Evolutionary conservation across 2,329 filamentous ascomycete species (phyloP).

Genomic region (Fusarium sp.): DNA sequence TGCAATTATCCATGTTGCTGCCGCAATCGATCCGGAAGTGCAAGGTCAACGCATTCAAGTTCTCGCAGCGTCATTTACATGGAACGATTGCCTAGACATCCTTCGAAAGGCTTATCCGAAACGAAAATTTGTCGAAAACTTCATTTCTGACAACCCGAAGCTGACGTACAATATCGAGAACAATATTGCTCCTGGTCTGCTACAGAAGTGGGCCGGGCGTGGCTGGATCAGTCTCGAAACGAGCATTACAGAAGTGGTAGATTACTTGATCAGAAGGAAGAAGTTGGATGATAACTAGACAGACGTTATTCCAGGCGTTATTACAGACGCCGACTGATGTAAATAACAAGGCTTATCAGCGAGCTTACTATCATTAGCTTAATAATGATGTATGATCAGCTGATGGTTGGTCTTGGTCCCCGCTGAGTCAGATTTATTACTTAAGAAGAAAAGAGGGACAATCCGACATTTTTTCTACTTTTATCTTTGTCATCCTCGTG

Average conservation of each 20-base stretch:
- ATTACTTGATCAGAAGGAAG: conserved; percentile 13
- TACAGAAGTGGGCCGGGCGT: conserved; percentile 34
- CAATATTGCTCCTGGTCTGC: conserved; percentile 16
- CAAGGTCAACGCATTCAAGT: conserved; percentile 24
- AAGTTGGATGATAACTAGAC: neutral
- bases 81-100: conserved; percentile 28
- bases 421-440: neutral
- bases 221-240: conserved; percentile 24
- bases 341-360: neutral
- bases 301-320: no score
- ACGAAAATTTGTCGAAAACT: conserved; percentile 20
- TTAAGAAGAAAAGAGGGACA: neutral
- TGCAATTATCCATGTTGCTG: conserved; percentile 29
- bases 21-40: conserved; percentile 18
- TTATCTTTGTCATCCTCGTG: neutral
- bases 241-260: conserved; percentile 14
- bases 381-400: neutral
- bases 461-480: neutral
- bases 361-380: neutral
- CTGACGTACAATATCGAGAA: conserved; percentile 26
- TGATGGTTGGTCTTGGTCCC: neutral
- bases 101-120: conserved; percentile 22
- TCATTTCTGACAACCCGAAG: conserved; percentile 12
- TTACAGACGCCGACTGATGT: neutral
- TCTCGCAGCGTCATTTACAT: conserved; percentile 23